phyloP scores from a whole-genome alignment of 2,329 filamentous ascomycete species.

The Penicillium sp. region DNA sequence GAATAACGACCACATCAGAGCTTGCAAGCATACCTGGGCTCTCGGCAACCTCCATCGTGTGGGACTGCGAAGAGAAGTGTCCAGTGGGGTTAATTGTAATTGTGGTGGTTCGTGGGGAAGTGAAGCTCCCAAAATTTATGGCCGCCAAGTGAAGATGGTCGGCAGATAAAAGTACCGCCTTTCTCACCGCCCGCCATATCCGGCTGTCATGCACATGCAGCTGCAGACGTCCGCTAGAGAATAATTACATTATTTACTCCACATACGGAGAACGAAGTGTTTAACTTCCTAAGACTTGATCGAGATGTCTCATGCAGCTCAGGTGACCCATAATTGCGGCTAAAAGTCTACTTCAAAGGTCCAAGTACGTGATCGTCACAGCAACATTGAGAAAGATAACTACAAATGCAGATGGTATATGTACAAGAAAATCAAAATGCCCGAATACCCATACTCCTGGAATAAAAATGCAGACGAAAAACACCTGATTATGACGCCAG shows the following conservation, averaged over 20 bases:
- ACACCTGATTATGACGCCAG: slow-evolving; percentile 35
- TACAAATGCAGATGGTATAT: slow-evolving; percentile 21
- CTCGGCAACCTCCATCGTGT: slow-evolving; percentile 4
- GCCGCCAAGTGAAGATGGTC: neutral
- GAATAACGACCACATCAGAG: neutral
- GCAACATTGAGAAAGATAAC: neutral
- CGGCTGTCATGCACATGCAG: neutral
- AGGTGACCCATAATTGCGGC: neutral
- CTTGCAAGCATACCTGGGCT: slow-evolving; percentile 8
- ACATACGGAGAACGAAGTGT: neutral
- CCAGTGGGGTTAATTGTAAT: neutral
- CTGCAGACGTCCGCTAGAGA: neutral
- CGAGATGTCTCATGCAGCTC: neutral
- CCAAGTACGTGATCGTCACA: neutral
- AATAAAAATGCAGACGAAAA: slow-evolving; percentile 6
- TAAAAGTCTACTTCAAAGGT: neutral
- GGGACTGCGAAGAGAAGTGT: neutral
- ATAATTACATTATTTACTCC: neutral
- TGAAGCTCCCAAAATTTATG: slow-evolving; percentile 19
- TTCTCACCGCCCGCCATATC: neutral
- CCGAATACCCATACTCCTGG: slow-evolving; percentile 19
- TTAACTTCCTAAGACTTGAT: neutral
- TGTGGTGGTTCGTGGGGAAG: neutral
- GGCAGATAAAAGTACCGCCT: slow-evolving; percentile 21
- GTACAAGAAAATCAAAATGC: slow-evolving; percentile 23